Base-by-base conservation (phyloP, 2,329 filamentous ascomycete species). In the Phyllosticta paracitricarpa region DNA sequence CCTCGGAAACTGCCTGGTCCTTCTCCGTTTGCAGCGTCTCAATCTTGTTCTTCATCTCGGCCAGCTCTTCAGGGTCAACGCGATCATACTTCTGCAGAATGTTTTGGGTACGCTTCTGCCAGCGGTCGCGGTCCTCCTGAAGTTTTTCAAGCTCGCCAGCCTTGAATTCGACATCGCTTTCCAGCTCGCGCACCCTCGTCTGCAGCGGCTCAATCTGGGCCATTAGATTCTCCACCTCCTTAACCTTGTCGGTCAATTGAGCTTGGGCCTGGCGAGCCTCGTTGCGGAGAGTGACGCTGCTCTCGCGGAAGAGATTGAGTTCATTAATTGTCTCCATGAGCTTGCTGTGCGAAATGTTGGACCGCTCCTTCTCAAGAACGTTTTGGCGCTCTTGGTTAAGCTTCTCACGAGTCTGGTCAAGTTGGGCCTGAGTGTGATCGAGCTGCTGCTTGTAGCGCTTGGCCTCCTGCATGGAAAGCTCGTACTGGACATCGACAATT, bases 11-110 rank as follows among this genome's bases (percentile, higher is more conserved):
- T 10, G 89, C 77, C 64, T 70, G 65, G 61, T 78, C 77, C 56
- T 76, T 78, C 67, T 91, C 86, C 4, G 73, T 72, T 59, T 82
- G 69, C 54, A 79, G 66, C 25, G 71, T 71, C 17, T 84, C 77
- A 59, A 97, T 83, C 63, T 87, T 86, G 70, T 89, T 85, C 77
- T 94, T 96, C 62, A 99, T 82, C 63, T 88, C 86, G 68, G 97
- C 93, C 71, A 97, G 83, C 70, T 97, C 93, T 2, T 89, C 90
- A 53, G 94, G 93, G 70, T 99, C 94, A 58, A 95, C 90, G 61
- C 93, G 89, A 67, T 96, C 92, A 70, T 97, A 97, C 72, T 96
- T 97, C 66, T 91, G 91, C 57, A 99, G 83, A 64, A 99, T 97
- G 67, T 95, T 90, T 71, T 97, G 91, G 1, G 91, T 95, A 25